Percentiles rank a stretch among this genome's conserved stretches.
Evolutionary conservation across 192 early-diverging fungal species (phyloP).

Genomic region (Coemansia pectinata): DNA sequence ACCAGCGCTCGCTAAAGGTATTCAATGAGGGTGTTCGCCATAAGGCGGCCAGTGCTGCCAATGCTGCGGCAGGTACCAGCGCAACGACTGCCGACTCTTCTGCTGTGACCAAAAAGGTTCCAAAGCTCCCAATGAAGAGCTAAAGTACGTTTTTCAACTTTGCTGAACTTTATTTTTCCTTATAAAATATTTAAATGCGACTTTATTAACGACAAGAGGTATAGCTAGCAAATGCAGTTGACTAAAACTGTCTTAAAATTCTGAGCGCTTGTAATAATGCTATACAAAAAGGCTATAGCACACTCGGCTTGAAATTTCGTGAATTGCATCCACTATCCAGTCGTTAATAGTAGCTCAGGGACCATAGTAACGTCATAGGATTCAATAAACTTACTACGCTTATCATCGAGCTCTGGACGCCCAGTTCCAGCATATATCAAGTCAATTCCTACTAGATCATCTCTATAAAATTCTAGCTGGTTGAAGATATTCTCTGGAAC

Average conservation of each 20-base stretch:
- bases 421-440: neutral
- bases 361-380: too few species aligned
- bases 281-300: too few species aligned
- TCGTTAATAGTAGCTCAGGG: too few species aligned
- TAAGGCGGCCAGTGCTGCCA: neutral
- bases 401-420: neutral
- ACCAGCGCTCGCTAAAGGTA: conserved; percentile 17
- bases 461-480: too few species aligned
- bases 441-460: neutral
- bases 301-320: too few species aligned
- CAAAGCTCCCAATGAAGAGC: neutral
- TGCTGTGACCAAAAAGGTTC: neutral
- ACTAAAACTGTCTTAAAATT: too few species aligned
- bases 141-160: neutral
- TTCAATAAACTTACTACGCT: neutral
- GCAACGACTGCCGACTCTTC: neutral
- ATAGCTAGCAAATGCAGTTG: too few species aligned
- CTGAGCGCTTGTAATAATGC: too few species aligned
- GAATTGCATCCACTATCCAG: too few species aligned
- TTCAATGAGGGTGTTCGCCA: conserved; percentile 27
- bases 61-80: neutral
- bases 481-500: too few species aligned
- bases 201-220: too few species aligned
- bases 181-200: too few species aligned
- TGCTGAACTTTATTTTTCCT: neutral